phyloP scores from a whole-genome alignment of 148 eudicot species.

The Heliosperma pusillum region DNA sequence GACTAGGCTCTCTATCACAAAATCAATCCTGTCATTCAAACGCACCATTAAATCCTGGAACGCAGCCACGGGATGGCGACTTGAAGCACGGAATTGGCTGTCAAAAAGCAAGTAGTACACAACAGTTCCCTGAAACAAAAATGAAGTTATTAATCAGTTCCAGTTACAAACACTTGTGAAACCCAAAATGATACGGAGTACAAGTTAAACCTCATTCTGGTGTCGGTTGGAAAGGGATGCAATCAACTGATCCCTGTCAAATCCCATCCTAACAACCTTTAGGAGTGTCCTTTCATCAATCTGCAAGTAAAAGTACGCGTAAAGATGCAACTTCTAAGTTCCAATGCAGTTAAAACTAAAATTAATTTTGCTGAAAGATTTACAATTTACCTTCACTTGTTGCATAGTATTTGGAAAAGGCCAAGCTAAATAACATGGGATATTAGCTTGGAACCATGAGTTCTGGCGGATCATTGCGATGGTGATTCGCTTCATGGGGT shows the following conservation, averaged over 20 bases:
- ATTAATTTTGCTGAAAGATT: not conserved
- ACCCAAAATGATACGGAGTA: not conserved
- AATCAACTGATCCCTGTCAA: conserved; percentile 55
- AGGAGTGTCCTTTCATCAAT: conserved; percentile 71
- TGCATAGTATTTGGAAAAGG: conserved; percentile 90
- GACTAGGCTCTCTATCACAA: not conserved
- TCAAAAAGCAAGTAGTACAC: conserved; percentile 91
- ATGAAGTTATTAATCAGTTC: conserved; percentile 1
- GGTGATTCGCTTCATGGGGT: conserved; percentile 89
- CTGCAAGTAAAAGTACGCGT: conserved; percentile 31
- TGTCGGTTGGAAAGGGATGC: conserved; percentile 63
- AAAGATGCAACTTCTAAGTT: not conserved
- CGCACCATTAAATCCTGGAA: conserved; percentile 31
- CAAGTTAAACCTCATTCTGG: conserved; percentile 68
- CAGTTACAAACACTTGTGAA: not conserved
- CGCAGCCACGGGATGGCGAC: conserved; percentile 87
- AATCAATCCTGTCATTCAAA: not conserved
- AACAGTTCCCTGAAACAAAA: conserved; percentile 71
- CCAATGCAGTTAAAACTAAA: not conserved
- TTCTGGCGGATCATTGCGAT: conserved; percentile 85
- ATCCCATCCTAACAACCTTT: conserved; percentile 66
- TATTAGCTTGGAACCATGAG: conserved; percentile 87
- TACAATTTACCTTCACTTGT: conserved; percentile 63
- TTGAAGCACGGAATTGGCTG: conserved; percentile 67
- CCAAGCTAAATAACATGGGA: conserved; percentile 89